Evolutionary conservation across 2,329 filamentous ascomycete species (phyloP).

Genomic region (Diaporthe ilicicola): DNA sequence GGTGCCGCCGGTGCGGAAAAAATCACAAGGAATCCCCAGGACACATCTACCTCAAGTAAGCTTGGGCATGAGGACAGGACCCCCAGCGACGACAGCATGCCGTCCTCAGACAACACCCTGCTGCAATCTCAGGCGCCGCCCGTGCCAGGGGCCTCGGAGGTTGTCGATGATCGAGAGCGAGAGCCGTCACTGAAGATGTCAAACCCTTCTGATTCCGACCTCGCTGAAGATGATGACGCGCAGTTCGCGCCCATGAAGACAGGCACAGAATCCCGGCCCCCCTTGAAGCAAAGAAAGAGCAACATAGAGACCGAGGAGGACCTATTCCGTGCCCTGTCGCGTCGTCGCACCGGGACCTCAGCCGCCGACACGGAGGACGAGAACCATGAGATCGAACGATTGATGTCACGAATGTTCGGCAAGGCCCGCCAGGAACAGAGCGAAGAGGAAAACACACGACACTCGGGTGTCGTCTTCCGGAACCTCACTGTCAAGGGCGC

Average conservation of each 20-base stretch:
- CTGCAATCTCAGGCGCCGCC: background rate
- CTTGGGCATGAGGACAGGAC: background rate
- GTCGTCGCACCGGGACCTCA: constrained; percentile 53
- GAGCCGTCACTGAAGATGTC: background rate
- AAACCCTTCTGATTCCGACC: constrained; percentile 9
- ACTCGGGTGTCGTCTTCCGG: constrained; percentile 75
- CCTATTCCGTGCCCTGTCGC: constrained; percentile 57
- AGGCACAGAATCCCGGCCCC: background rate
- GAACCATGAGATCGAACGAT: constrained; percentile 63
- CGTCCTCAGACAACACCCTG: constrained; percentile 5
- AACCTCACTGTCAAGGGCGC: constrained; percentile 75
- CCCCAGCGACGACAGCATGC: background rate
- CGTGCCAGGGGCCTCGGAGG: background rate
- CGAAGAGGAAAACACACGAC: constrained; percentile 74
- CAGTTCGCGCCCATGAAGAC: constrained; percentile 12
- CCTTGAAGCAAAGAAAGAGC: background rate
- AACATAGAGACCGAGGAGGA: constrained; percentile 55
- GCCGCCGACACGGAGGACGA: constrained; percentile 44
- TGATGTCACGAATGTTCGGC: constrained; percentile 79
- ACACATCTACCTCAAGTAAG: background rate
- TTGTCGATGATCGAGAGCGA: background rate
- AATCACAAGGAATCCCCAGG: background rate
- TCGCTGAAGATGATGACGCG: background rate
- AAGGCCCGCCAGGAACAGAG: constrained; percentile 69
- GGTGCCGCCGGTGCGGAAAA: too few species aligned